A percentile compares a stretch with the other conserved stretches of the same genome.
Conservation (phyloP, 1,284 basidiomycete genomes). For the Apiotrichum akiyoshidainum region DNA sequence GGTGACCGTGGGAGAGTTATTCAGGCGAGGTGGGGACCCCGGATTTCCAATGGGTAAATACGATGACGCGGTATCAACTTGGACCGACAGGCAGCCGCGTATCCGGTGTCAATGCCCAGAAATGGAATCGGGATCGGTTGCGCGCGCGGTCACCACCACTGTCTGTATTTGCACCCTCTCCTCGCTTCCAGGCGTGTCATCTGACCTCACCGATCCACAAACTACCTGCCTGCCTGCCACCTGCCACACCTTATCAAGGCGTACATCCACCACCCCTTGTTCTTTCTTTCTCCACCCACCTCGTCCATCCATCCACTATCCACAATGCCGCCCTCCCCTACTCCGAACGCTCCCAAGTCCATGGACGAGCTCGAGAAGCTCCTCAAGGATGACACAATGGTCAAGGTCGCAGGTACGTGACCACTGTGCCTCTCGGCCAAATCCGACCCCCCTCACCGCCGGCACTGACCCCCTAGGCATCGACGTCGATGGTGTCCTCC, state of each 20-base stretch:
- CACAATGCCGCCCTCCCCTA: slow-evolving; percentile 48
- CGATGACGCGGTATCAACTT: no score
- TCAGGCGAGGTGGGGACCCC: no score
- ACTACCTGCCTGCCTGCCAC: no score
- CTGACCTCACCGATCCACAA: background rate
- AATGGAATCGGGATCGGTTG: no score
- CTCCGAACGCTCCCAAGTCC: slow-evolving; percentile 57
- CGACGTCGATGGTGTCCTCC: slow-evolving; percentile 80
- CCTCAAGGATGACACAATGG: slow-evolving; percentile 68
- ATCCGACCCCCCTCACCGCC: background rate
- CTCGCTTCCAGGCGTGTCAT: background rate
- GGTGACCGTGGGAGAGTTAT: no score
- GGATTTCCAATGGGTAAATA: no score
- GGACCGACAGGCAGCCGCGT: no score
- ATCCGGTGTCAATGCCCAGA: no score
- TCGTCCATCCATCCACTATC: background rate
- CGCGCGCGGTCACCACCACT: no score
- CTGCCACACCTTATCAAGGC: no score
- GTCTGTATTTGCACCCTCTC: no score
- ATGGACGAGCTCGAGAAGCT: slow-evolving; percentile 60
- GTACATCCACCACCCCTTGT: background rate
- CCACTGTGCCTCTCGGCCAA: no score
- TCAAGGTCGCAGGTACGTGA: slow-evolving; percentile 77
- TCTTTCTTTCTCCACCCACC: background rate
- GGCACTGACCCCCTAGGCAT: slow-evolving; percentile 30